Evolutionary conservation across 768 basidiomycete genomes (phyloP).

Genomic region (Hygrophoropsis aurantiaca): DNA sequence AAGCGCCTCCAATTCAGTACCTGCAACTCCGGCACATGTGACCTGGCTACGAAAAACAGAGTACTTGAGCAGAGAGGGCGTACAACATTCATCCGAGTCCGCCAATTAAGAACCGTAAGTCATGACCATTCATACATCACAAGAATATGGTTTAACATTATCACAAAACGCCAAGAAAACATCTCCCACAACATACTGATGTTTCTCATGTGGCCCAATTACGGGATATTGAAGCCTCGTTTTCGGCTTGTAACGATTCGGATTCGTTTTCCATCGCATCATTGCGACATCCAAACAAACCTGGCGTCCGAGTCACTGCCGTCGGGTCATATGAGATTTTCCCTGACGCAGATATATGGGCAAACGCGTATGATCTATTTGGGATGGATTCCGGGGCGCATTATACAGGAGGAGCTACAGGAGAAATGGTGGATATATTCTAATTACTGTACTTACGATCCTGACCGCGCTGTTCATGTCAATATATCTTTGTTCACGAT

Average conservation of each 20-base stretch:
- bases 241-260: constrained; percentile 52
- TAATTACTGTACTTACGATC: too few relatives aligned
- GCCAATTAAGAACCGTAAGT: constrained; percentile 57
- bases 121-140: background rate
- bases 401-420: too few relatives aligned
- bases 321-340: constrained; percentile 81
- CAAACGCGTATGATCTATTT: constrained; percentile 87
- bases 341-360: constrained; percentile 85
- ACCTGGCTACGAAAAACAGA: constrained; percentile 93
- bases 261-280: constrained; percentile 56
- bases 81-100: constrained; percentile 38
- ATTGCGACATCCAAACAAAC: constrained; percentile 79
- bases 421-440: too few relatives aligned
- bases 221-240: constrained; percentile 76
- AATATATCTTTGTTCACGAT: too few relatives aligned
- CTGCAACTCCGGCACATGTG: constrained; percentile 60
- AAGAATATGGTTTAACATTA: background rate
- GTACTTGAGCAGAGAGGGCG: constrained; percentile 72
- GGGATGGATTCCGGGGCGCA: constrained; percentile 21
- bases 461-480: too few relatives aligned
- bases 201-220: constrained; percentile 75
- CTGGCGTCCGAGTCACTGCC: constrained; percentile 66
- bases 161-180: constrained; percentile 53
- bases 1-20: constrained; percentile 37
- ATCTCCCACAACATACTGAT: constrained; percentile 53